These are phyloP conservation scores for Xerocomus potaroensis DNA, from an alignment of 768 basidiomycete species.

Conservation along the genomic window DNA sequence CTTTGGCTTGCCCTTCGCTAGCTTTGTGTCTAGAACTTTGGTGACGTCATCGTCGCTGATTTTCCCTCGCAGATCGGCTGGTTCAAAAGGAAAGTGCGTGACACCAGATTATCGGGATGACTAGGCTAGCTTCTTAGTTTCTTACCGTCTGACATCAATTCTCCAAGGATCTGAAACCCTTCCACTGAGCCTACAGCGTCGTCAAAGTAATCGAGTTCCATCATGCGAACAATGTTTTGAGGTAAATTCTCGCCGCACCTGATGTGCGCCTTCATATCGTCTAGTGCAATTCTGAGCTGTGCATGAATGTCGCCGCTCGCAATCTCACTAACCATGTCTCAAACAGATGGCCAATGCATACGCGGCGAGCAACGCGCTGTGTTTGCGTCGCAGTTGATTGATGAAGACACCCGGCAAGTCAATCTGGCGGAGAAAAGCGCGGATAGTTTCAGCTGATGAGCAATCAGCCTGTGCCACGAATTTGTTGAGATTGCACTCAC, in stretches of 20 bases:
- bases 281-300: neutral
- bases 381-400: constrained; percentile 9
- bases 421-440: constrained; percentile 3
- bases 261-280: constrained; percentile 1
- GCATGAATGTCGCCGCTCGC: neutral
- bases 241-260: neutral
- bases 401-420: constrained; percentile 8
- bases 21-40: constrained; percentile 11
- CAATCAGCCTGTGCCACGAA: neutral
- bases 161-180: constrained; percentile 21
- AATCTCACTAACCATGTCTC: neutral
- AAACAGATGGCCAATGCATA: constrained; percentile 9
- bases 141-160: constrained; percentile 19
- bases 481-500: neutral
- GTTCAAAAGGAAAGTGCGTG: neutral
- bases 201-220: constrained; percentile 20
- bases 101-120: neutral
- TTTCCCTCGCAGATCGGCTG: constrained; percentile 12
- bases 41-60: constrained; percentile 10
- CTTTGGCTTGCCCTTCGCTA: constrained; percentile 9
- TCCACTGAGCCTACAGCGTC: constrained; percentile 20
- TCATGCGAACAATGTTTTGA: constrained; percentile 18
- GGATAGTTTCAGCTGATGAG: constrained; percentile 4
- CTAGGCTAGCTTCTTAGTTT: no score
- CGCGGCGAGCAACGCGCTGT: constrained; percentile 16